These are phyloP conservation scores for Colletotrichum higginsianum DNA, from an alignment of 2,329 filamentous ascomycete genomes.

Conservation along the genomic window DNA sequence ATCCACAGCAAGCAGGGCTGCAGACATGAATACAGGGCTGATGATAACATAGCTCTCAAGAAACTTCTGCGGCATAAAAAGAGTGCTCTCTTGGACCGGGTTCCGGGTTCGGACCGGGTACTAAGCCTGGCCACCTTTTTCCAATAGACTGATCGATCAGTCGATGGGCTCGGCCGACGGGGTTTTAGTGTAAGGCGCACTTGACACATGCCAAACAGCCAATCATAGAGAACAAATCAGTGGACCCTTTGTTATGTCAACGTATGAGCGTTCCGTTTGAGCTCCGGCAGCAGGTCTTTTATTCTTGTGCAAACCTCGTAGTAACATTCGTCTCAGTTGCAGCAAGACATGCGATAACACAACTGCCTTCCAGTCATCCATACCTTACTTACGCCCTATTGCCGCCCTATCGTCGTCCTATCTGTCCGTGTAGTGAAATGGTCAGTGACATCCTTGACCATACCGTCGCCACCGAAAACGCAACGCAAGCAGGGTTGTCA, in stretches of 20 bases:
- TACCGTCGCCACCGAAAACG: background rate
- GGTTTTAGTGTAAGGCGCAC: constrained; percentile 34
- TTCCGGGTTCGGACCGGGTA: constrained; percentile 2
- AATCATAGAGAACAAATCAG: constrained; percentile 14
- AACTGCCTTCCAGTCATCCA: background rate
- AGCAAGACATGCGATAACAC: constrained; percentile 1
- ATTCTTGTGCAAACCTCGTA: constrained; percentile 16
- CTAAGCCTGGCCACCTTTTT: background rate
- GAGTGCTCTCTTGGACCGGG: background rate
- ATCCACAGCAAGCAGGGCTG: no score
- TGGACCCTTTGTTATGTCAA: constrained; percentile 11
- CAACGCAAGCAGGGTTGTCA: background rate
- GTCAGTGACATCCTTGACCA: background rate
- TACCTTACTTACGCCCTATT: background rate
- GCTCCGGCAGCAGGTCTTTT: constrained; percentile 13
- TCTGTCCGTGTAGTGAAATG: background rate
- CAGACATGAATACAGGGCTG: no score
- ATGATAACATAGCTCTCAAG: no score
- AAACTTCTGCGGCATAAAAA: no score
- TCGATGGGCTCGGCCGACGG: background rate
- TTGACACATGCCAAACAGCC: constrained; percentile 24
- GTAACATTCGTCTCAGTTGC: background rate
- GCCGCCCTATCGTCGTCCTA: background rate
- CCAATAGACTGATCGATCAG: background rate
- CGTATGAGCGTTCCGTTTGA: constrained; percentile 10